Base-by-base conservation (phyloP, 345 rosid species). In the Dipteronia sinensis region DNA sequence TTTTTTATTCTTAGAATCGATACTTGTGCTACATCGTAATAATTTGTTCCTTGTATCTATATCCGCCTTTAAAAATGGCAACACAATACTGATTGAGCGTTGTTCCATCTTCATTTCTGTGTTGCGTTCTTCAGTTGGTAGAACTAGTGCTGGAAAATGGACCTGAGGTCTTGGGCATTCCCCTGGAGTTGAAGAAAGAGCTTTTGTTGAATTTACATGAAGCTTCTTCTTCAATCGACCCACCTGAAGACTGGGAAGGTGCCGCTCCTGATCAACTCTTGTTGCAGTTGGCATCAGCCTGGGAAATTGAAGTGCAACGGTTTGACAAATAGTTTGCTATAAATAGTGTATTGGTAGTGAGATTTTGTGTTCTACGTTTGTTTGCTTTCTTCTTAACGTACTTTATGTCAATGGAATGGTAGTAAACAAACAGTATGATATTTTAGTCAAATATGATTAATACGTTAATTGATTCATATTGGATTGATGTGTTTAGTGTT, bases 201-300 rank as follows among this genome's bases (percentile, higher is more conserved):
- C 84, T 97, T 29, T 78, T 97, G 77, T 77, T 88, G 84, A 94
- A 89, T 77, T 86, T 97, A 67, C 90, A 93, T 44, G 98, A 97
- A 76, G 91, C 92, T 8, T 89, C 92, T 27, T 85, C 92, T 0
- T 73, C 93, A 16, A 85, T 90, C 79, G 98, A 89, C 69, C 90
- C 88, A 23, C 91, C 98, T 8, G 98, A 97, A 67, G 98, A 97
- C 59, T 94, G 99, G 99, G 98, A 97, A 85, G 98, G 99, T 65
- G 90, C 82, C 0, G 78, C 84, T 0, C 97, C 95, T 13, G 93
- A 90, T 59, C 97, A 92, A 79, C 96, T 97, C 59, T 81, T 92
- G 83, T 72, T 90, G 83, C 99, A 94, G 85, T 82, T 97, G 81
- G 96, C 97, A 72, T 87, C 97, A 65, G 91, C 96, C 13, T 97